These are phyloP conservation scores for Colletotrichum sp. DNA, from an alignment of 2,329 filamentous ascomycete species.

Conservation along the genomic window DNA sequence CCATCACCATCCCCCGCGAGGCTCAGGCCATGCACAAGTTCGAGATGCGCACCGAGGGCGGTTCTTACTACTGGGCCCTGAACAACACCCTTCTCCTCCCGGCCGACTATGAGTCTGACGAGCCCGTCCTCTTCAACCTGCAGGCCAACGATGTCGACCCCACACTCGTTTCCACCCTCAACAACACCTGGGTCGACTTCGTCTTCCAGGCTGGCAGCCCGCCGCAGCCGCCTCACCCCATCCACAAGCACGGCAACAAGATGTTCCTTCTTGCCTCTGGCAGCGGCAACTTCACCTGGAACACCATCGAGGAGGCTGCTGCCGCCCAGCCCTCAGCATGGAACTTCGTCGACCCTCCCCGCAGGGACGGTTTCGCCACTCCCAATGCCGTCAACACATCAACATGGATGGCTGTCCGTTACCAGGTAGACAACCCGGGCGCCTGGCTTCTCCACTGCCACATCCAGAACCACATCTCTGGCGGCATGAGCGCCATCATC, in stretches of 20 bases:
- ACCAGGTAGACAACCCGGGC: constrained; percentile 57
- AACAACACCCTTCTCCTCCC: constrained; percentile 50
- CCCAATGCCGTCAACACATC: constrained; percentile 31
- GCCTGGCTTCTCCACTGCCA: constrained; percentile 63
- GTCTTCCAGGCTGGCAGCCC: constrained; percentile 49
- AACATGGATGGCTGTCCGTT: constrained; percentile 57
- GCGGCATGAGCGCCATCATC: constrained; percentile 61
- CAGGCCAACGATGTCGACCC: constrained; percentile 38
- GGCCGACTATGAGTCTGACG: constrained; percentile 35
- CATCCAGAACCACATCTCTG: constrained; percentile 56
- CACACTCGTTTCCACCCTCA: constrained; percentile 51
- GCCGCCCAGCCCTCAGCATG: constrained; percentile 52
- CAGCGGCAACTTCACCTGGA: constrained; percentile 54
- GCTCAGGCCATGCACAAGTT: constrained; percentile 53
- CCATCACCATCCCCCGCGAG: constrained; percentile 42
- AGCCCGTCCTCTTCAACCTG: constrained; percentile 53
- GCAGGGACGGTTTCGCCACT: constrained; percentile 54
- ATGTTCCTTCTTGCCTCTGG: constrained; percentile 63
- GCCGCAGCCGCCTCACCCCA: constrained; percentile 61
- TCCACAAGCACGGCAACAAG: constrained; percentile 70
- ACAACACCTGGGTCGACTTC: constrained; percentile 61
- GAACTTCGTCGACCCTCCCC: constrained; percentile 61
- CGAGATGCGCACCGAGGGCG: constrained; percentile 42
- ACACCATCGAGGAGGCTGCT: constrained; percentile 57
- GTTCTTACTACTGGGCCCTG: constrained; percentile 59